Base-by-base conservation (phyloP, 306 rosid genomes). In the Psophocarpus tetragonolobus region DNA sequence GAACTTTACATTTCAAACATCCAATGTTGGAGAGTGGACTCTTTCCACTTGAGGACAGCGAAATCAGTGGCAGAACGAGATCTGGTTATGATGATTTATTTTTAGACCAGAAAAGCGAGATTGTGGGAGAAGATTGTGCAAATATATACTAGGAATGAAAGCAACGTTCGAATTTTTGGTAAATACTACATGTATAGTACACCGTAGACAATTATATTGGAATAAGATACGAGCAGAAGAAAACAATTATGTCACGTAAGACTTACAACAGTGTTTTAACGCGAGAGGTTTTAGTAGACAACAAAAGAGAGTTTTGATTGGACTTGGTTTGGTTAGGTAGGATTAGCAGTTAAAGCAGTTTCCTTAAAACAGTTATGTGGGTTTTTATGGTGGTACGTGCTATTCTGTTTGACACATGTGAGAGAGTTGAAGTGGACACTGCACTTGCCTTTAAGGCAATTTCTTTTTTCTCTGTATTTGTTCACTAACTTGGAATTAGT, bases 51-150 rank as follows among this genome's bases (percentile, higher is more conserved):
- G 84, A 24, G 39, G 79, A 78, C 57, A 81, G 81, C 69, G 86
- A 76, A 84, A 73, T 76, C 50, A 41, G 84, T 36, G 82, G 84
- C 63, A 64, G 81, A 74, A 70, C 17, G 53, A 73, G 83, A 23
- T 68, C 42, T 57, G 21, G 8, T 77, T 38, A 57, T 68, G 42
- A 60, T 68, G 50, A 65, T 68, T 74, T 44, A 29, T 6, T 73
- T 45, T 57, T 20, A 44, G 65, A 65, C 53, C 48, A 23, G 14
- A 56, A 23, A n/a, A 18, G 82, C 93, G 86, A 73, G 79, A 90
- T 88, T 87, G 78, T 67, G 58, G 97, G 94, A 82, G 90, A 80
- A 76, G 87, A 91, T 84, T 77, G 74, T 48, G 85, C 68, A 73
- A 76, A 78, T 33, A 6, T 75, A 53, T 35, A 63, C 84, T 80